Evolutionary conservation across 2,329 filamentous ascomycete genomes (phyloP).

Genomic region (Aspergillus udagawae): DNA sequence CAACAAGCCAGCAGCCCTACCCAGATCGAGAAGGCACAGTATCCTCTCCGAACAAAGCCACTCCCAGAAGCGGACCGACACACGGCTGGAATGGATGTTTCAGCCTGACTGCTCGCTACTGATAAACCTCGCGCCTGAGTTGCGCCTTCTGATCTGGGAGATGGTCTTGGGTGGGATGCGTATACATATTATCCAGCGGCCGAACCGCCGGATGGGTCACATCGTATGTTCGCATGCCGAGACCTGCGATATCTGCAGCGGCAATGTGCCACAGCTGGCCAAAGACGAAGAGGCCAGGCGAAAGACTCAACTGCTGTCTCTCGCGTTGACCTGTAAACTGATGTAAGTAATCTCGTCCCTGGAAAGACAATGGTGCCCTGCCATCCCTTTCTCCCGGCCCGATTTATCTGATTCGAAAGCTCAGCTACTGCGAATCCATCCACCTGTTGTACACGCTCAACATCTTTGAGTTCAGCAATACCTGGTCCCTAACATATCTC

Average conservation of each 20-base stretch:
- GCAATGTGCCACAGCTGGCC: slow-evolving; percentile 24
- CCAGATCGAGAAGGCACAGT: slow-evolving; percentile 13
- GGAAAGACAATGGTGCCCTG: neutral
- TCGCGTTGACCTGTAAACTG: slow-evolving; percentile 33
- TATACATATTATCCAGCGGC: slow-evolving; percentile 35
- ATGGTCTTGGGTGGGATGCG: slow-evolving; percentile 26
- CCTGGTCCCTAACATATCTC: slow-evolving; percentile 37
- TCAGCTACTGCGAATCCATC: slow-evolving; percentile 34
- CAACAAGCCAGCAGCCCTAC: slow-evolving; percentile 27
- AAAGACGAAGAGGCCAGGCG: slow-evolving; percentile 13
- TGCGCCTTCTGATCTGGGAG: slow-evolving; percentile 37
- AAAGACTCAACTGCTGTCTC: slow-evolving; percentile 19
- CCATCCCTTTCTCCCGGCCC: neutral
- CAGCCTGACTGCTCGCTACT: slow-evolving; percentile 29
- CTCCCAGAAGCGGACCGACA: slow-evolving; percentile 8
- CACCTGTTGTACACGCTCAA: slow-evolving; percentile 32
- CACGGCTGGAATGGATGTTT: slow-evolving; percentile 8
- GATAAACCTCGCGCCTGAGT: slow-evolving; percentile 30
- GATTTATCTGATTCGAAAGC: neutral
- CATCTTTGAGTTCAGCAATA: slow-evolving; percentile 38
- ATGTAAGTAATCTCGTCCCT: slow-evolving; percentile 21
- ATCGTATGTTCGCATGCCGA: slow-evolving; percentile 26
- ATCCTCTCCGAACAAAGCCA: slow-evolving; percentile 1
- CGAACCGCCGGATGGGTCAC: slow-evolving; percentile 28
- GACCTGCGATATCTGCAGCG: slow-evolving; percentile 33